Evolutionary conservation across 306 rosid species (phyloP).

Genomic region (Canavalia gladiata): DNA sequence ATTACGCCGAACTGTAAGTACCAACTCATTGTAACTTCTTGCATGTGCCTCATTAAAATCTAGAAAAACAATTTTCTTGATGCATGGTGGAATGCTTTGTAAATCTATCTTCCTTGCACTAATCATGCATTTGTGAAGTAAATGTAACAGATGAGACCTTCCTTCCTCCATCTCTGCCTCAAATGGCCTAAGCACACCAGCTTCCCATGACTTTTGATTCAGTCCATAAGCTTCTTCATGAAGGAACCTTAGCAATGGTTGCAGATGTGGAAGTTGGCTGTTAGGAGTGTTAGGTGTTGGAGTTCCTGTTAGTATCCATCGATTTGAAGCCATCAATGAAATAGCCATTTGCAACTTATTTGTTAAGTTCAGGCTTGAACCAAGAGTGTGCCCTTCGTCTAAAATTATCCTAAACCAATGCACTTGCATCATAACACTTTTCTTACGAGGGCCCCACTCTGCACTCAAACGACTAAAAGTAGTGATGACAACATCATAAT

Average conservation of each 20-base stretch:
- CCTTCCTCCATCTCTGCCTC: conserved; percentile 99
- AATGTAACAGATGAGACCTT: conserved; percentile 75
- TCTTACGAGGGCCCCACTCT: conserved; percentile 87
- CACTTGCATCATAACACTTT: conserved; percentile 80
- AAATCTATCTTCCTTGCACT: conserved; percentile 92
- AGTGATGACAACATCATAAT: conserved; percentile 91
- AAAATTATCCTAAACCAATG: conserved; percentile 95
- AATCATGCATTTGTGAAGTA: conserved; percentile 87
- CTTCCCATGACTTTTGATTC: conserved; percentile 93
- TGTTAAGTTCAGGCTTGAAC: conserved; percentile 88
- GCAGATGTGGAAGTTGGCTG: conserved; percentile 93
- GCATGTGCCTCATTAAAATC: conserved; percentile 91
- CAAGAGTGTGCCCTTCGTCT: conserved; percentile 99
- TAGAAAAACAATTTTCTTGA: conserved; percentile 69
- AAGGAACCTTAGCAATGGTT: conserved; percentile 92
- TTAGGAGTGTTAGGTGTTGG: conserved; percentile 98
- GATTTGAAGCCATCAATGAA: conserved; percentile 89
- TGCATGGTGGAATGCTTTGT: conserved; percentile 89
- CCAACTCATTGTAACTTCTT: conserved; percentile 88
- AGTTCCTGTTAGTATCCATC: conserved; percentile 98
- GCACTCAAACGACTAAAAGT: conserved; percentile 94
- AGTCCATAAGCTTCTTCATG: conserved; percentile 94
- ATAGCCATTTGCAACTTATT: conserved; percentile 98
- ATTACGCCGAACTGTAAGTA: conserved; percentile 92
- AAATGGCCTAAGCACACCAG: conserved; percentile 94